Evolutionary conservation across 140 eudicot genomes (phyloP).

Genomic region (Oenanthe javanica): DNA sequence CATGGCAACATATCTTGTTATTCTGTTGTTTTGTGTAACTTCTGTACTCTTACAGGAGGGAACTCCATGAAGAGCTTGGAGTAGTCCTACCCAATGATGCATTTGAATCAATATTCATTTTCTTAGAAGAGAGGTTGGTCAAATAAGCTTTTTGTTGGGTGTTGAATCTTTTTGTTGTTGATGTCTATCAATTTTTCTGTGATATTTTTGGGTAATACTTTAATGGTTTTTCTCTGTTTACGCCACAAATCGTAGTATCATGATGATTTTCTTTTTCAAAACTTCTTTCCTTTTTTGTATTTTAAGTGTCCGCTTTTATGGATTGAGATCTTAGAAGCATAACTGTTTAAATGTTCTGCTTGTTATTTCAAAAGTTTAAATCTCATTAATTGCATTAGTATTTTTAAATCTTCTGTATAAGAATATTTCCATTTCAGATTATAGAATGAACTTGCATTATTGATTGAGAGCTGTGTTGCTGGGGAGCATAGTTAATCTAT

Average conservation of each 20-base stretch:
- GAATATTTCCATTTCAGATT: not conserved
- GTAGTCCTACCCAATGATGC: constrained; percentile 78
- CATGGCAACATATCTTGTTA: not conserved
- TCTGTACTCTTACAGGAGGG: constrained; percentile 63
- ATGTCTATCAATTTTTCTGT: not conserved
- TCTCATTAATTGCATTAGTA: not conserved
- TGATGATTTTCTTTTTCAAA: not conserved
- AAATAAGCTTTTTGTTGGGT: not conserved
- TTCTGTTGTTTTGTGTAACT: not conserved
- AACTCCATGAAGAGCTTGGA: constrained; percentile 96
- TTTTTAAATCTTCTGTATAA: not conserved
- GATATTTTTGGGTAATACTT: not conserved
- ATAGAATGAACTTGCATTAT: not conserved
- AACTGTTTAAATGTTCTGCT: not conserved
- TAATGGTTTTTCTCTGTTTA: not conserved
- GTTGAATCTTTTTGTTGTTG: not conserved
- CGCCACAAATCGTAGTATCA: not conserved
- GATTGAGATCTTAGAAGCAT: not conserved
- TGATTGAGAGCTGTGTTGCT: not conserved
- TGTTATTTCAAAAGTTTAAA: not conserved
- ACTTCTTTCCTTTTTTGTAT: not conserved
- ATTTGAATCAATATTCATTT: constrained; percentile 70
- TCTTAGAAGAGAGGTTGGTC: constrained; percentile 67
- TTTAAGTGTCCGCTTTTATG: not conserved
- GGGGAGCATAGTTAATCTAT: not conserved